Base-by-base conservation (phyloP, 176 grass and related monocot genomes). In the Phoenix roebelenii region DNA sequence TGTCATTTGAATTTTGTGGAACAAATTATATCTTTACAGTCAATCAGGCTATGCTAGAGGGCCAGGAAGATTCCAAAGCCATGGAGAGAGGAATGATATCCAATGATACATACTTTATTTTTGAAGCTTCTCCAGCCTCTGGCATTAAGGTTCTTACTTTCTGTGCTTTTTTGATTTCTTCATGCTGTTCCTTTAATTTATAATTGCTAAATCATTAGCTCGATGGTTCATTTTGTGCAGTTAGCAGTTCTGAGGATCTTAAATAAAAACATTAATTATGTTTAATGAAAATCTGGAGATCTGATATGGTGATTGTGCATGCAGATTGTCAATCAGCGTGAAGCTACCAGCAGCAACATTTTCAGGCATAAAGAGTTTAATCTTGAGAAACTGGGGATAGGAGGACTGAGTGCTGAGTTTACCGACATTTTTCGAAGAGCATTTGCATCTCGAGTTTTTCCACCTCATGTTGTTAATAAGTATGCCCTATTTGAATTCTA, bases 331-430 rank as follows among this genome's bases (percentile, higher is more conserved):
- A 98, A 98, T 81, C 93, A 98, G 65, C 89, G 80, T 50, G 93
- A 98, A 80, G 84, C 93, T 55, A 82, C 87, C 60, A 92, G 87
- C 74, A 98, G 93, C 72, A 92, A 98, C 59, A 85, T 98, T 83
- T 98, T 98, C 79, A 90, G 87, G 54, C 84, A 98, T 50, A 98
- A 98, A 70, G 87, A 98, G 49, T 91, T 98, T 74, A 89, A 92
- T 76, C 63, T 98, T 59, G 81, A 98, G 77, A 98, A 92, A 69
- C 65, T 98, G 59, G 93, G 93, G 35, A 98, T 98, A 59, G 93
- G 93, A 76, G 93, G 93, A 63, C 71, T 98, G 64, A 61, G 88
- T 77, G 61, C 67, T 81, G 93, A 98, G 73, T 98, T 98, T 55
- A 85, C 88, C 24, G 93, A 98, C 65, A 92, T 98, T 55, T 92